A percentile compares a stretch with the other conserved stretches of the same genome.
Conservation (phyloP, 805 yeast species). For the Schwanniomyces vanrijiae region DNA sequence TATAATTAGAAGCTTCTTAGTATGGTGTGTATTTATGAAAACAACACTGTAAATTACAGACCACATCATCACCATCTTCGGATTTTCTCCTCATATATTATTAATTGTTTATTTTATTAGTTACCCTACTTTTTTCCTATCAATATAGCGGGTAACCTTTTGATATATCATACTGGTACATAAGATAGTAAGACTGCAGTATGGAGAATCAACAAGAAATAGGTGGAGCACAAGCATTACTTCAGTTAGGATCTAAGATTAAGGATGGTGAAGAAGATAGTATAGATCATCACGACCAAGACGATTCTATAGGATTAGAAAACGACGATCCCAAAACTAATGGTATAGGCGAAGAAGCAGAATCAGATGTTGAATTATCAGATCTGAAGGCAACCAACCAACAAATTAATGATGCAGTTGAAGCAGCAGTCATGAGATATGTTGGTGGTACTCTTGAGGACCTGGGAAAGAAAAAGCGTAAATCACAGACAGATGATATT, state of each 20-base stretch:
- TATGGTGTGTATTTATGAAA: not conserved
- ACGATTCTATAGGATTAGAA: conserved; percentile 2
- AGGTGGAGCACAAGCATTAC: conserved; percentile 48
- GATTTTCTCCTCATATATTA: not conserved
- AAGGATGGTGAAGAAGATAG: conserved; percentile 16
- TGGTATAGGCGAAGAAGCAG: conserved; percentile 1
- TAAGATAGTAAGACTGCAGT: not conserved
- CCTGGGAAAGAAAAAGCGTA: conserved; percentile 24
- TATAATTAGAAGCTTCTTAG: too few species aligned
- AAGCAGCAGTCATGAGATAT: conserved; percentile 73
- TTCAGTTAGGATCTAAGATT: conserved; percentile 37
- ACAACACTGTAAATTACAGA: not conserved
- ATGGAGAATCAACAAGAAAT: conserved; percentile 40
- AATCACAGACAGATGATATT: conserved; percentile 35
- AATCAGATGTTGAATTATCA: conserved; percentile 7
- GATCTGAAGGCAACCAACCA: conserved; percentile 34
- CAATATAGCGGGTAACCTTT: conserved; percentile 13
- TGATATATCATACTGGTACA: conserved; percentile 1
- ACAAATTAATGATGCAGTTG: conserved; percentile 56
- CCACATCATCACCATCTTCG: not conserved
- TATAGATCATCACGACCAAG: conserved; percentile 6
- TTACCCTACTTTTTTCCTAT: conserved; percentile 11
- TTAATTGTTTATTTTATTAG: not conserved
- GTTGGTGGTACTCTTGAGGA: conserved; percentile 63
- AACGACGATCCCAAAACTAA: conserved; percentile 4